These are phyloP conservation scores for Podospora didyma DNA, from an alignment of 495 filamentous ascomycete species.

Conservation along the genomic window DNA sequence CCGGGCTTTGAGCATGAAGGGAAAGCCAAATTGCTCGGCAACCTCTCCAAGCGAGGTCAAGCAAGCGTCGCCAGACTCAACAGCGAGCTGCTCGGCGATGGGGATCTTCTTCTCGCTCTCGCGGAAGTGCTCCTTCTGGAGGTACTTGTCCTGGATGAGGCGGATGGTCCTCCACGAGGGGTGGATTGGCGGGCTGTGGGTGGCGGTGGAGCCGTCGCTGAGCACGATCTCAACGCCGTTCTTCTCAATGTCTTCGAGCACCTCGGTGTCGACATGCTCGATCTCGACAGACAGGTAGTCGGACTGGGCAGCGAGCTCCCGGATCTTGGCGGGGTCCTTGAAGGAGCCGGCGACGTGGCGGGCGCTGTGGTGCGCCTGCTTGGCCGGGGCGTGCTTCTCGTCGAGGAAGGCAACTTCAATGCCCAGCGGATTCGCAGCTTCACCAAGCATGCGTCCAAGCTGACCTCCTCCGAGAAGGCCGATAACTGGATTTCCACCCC, in stretches of 20 bases:
- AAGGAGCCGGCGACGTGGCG: constrained; percentile 81
- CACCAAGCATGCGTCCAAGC: constrained; percentile 92
- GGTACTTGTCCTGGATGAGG: constrained; percentile 93
- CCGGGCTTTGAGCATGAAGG: constrained; percentile 91
- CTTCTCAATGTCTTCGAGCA: constrained; percentile 77
- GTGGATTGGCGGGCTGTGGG: constrained; percentile 59
- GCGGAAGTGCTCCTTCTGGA: constrained; percentile 79
- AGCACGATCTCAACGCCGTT: constrained; percentile 48
- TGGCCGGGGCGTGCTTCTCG: constrained; percentile 73
- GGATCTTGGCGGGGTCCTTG: constrained; percentile 71
- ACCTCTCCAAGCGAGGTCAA: constrained; percentile 59
- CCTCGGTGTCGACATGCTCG: constrained; percentile 91
- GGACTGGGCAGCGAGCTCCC: constrained; percentile 68
- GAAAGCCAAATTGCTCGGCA: constrained; percentile 67
- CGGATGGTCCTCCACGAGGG: constrained; percentile 87
- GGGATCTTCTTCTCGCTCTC: constrained; percentile 54
- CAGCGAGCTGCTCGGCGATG: constrained; percentile 63
- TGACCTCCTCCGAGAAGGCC: constrained; percentile 59
- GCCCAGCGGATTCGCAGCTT: constrained; percentile 82
- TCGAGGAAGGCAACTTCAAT: constrained; percentile 80
- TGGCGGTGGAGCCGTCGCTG: constrained; percentile 33
- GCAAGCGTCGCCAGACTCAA: constrained; percentile 47
- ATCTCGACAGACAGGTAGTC: constrained; percentile 95
- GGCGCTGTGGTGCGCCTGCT: constrained; percentile 77
- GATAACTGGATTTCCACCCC: constrained; percentile 30